Evolutionary conservation across 345 rosid genomes (phyloP).

Genomic region (Trapa bicornis): DNA sequence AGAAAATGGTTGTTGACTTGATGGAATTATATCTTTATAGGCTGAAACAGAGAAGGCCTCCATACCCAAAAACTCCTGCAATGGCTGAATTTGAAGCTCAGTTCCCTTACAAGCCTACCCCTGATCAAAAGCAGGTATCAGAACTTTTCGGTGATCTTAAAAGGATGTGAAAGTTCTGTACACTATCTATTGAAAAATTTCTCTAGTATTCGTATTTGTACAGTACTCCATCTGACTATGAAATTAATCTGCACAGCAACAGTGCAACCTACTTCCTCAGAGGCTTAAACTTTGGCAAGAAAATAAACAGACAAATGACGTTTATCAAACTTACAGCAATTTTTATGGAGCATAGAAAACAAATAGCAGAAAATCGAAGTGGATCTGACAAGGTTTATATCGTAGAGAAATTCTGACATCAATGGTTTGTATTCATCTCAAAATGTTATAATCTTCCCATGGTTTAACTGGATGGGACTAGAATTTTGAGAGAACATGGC

Average conservation of each 20-base stretch:
- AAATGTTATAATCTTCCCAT: not conserved
- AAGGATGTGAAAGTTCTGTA: not conserved
- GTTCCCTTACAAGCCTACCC: conserved; percentile 80
- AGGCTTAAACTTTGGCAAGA: not conserved
- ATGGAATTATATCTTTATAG: conserved; percentile 93
- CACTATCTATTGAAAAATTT: not conserved
- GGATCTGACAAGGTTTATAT: not conserved
- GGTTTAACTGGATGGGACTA: not conserved
- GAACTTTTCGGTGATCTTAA: conserved; percentile 3
- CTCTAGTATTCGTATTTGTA: not conserved
- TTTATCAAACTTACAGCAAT: not conserved
- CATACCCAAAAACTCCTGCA: conserved; percentile 56
- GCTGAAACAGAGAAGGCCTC: conserved; percentile 71
- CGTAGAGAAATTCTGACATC: not conserved
- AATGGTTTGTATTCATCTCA: not conserved
- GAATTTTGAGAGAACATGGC: not conserved
- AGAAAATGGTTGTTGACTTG: conserved; percentile 94
- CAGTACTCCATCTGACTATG: not conserved
- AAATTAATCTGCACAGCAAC: not conserved
- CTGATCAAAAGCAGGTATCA: conserved; percentile 71
- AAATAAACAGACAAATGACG: not conserved
- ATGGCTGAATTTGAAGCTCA: conserved; percentile 54
- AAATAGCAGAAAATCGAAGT: not conserved
- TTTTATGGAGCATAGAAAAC: not conserved
- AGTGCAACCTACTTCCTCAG: not conserved